Percentiles rank a stretch among this genome's conserved stretches.
Conservation (phyloP, 1,139 yeast species). For the Taiozyma sp. region DNA sequence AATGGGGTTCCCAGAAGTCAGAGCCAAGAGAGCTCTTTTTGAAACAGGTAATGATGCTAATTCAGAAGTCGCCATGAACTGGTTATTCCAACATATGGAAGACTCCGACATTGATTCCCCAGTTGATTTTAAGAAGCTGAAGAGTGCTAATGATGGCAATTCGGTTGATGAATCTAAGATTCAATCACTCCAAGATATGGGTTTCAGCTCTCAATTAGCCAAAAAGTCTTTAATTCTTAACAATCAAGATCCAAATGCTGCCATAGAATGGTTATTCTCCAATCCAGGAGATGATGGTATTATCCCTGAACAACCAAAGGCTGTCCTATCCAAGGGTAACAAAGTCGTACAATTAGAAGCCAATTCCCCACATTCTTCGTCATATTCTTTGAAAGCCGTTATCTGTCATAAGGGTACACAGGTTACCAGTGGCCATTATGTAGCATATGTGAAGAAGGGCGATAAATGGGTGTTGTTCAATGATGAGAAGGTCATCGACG, state of each 20-base stretch:
- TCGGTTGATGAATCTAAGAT: conserved; percentile 38
- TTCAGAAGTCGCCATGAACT: conserved; percentile 82
- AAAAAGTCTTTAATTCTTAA: conserved; percentile 63
- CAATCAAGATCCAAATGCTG: conserved; percentile 59
- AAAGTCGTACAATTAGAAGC: conserved; percentile 14
- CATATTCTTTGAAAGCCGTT: conserved; percentile 61
- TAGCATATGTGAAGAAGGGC: conserved; percentile 62
- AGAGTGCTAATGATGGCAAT: neutral
- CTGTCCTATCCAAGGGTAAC: conserved; percentile 2
- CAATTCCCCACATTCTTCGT: conserved; percentile 13
- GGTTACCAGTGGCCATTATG: conserved; percentile 95
- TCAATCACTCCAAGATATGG: conserved; percentile 65
- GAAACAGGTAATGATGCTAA: conserved; percentile 59
- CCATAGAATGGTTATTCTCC: conserved; percentile 82
- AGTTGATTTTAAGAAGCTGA: conserved; percentile 10
- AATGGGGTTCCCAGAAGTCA: conserved; percentile 85
- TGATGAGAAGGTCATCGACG: conserved; percentile 83
- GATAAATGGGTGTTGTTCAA: conserved; percentile 79
- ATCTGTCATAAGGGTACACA: conserved; percentile 94
- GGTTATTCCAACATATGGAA: conserved; percentile 88
- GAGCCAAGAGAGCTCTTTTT: conserved; percentile 65
- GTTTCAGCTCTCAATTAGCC: conserved; percentile 61
- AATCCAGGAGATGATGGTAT: conserved; percentile 62
- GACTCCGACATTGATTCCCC: conserved; percentile 69
- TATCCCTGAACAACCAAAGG: conserved; percentile 9